Percentiles rank a stretch among this genome's conserved stretches.
Conservation (phyloP, 805 yeast genomes). For the Candida multigemmis region DNA sequence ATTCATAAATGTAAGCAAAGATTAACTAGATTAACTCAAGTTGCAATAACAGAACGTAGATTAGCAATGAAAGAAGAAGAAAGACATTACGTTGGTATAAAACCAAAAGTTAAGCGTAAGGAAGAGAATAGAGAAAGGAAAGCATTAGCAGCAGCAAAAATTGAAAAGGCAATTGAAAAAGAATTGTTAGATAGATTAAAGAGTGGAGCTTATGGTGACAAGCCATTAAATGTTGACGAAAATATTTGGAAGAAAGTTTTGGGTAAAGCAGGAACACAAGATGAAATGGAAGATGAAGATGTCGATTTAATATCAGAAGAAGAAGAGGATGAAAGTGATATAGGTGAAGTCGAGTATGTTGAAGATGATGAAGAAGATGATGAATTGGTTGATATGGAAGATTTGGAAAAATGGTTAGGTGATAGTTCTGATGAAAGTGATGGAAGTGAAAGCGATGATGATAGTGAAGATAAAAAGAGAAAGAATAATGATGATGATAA, state of each 20-base stretch:
- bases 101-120: constrained; percentile 90
- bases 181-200: constrained; percentile 90
- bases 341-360: constrained; percentile 78
- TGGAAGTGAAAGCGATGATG: constrained; percentile 19
- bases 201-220: constrained; percentile 97
- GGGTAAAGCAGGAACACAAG: constrained; percentile 58
- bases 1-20: constrained; percentile 95
- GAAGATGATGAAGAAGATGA: constrained; percentile 88
- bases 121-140: constrained; percentile 93
- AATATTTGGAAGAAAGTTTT: constrained; percentile 91
- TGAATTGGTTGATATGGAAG: constrained; percentile 87
- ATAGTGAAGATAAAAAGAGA: constrained; percentile 25
- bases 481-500: constrained; percentile 24
- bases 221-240: constrained; percentile 94
- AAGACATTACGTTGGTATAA: constrained; percentile 85
- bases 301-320: constrained; percentile 44
- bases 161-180: constrained; percentile 93
- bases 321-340: constrained; percentile 44
- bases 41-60: constrained; percentile 90
- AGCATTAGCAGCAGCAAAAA: constrained; percentile 93
- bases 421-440: constrained; percentile 29
- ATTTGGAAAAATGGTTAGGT: constrained; percentile 80
- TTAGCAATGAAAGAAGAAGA: constrained; percentile 86
- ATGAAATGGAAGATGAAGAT: constrained; percentile 54
- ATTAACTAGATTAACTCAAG: constrained; percentile 88